Evolutionary conservation across 495 filamentous ascomycete genomes (phyloP).

Genomic region (Thermochaetoides thermophila): DNA sequence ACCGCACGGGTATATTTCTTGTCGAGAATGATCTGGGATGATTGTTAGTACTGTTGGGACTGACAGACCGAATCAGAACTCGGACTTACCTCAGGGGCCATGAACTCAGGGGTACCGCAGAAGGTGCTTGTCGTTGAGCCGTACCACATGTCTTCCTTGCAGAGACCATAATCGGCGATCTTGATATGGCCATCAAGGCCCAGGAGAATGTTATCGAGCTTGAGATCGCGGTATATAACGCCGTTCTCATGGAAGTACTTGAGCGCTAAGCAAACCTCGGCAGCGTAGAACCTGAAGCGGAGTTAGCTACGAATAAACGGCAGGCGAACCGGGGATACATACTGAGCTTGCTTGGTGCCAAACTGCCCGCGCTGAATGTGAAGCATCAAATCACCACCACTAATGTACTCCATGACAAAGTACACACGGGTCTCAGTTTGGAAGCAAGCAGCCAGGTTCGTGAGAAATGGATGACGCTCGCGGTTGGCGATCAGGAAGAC

Average conservation of each 20-base stretch:
- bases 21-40: constrained; percentile 76
- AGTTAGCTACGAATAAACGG: not conserved
- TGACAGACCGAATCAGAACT: not conserved
- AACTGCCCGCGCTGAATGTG: constrained; percentile 97
- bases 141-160: constrained; percentile 99
- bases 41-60: not conserved
- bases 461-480: constrained; percentile 90
- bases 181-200: constrained; percentile 97
- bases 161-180: constrained; percentile 95
- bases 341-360: constrained; percentile 90
- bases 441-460: constrained; percentile 95
- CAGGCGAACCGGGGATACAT: constrained; percentile 22
- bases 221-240: constrained; percentile 97
- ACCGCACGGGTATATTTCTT: constrained; percentile 99
- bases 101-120: constrained; percentile 97
- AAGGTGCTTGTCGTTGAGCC: constrained; percentile 94
- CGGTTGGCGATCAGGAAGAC: constrained; percentile 97
- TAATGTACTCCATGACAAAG: constrained; percentile 99
- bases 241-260: constrained; percentile 99
- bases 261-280: constrained; percentile 89
- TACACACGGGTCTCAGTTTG: constrained; percentile 98
- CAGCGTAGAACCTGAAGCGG: constrained; percentile 72
- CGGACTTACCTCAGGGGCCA: constrained; percentile 81
- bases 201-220: constrained; percentile 96
- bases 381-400: constrained; percentile 96